Evolutionary conservation across 2,329 filamentous ascomycete species (phyloP).

Genomic region (Lojkania enalia): DNA sequence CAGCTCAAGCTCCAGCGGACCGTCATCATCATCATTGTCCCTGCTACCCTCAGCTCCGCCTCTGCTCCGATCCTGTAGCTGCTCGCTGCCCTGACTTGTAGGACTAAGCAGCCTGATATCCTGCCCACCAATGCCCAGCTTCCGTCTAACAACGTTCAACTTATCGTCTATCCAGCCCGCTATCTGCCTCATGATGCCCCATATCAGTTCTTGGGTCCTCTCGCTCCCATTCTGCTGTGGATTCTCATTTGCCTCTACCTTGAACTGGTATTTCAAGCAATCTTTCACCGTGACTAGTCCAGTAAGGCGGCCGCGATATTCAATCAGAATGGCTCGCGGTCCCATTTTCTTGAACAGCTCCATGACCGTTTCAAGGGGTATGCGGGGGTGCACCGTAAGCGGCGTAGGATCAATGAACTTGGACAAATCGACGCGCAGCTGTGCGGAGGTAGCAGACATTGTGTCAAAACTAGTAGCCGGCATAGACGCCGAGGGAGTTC

Average conservation of each 20-base stretch:
- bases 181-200: slow-evolving; percentile 19
- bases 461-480: slow-evolving; percentile 60
- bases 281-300: slow-evolving; percentile 96
- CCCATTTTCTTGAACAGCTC: slow-evolving; percentile 98
- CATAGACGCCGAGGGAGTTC: slow-evolving; percentile 35
- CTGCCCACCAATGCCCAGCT: slow-evolving; percentile 21
- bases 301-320: slow-evolving; percentile 80
- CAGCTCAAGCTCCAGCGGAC: slow-evolving; percentile 23
- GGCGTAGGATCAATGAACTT: slow-evolving; percentile 89
- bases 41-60: slow-evolving; percentile 12
- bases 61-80: slow-evolving; percentile 8
- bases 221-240: slow-evolving; percentile 39
- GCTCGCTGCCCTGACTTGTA: slow-evolving; percentile 6
- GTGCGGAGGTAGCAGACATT: slow-evolving; percentile 59
- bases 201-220: slow-evolving; percentile 37
- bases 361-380: slow-evolving; percentile 96
- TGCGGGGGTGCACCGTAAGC: slow-evolving; percentile 84
- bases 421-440: slow-evolving; percentile 73
- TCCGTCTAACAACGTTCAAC: slow-evolving; percentile 20
- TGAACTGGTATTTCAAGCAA: slow-evolving; percentile 96
- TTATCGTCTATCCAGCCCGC: slow-evolving; percentile 25
- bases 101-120: slow-evolving; percentile 35
- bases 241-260: slow-evolving; percentile 84
- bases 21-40: slow-evolving; percentile 7
- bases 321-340: slow-evolving; percentile 87